Conservation (phyloP, 2,329 filamentous ascomycete species). For the Trichoderma gracile region DNA sequence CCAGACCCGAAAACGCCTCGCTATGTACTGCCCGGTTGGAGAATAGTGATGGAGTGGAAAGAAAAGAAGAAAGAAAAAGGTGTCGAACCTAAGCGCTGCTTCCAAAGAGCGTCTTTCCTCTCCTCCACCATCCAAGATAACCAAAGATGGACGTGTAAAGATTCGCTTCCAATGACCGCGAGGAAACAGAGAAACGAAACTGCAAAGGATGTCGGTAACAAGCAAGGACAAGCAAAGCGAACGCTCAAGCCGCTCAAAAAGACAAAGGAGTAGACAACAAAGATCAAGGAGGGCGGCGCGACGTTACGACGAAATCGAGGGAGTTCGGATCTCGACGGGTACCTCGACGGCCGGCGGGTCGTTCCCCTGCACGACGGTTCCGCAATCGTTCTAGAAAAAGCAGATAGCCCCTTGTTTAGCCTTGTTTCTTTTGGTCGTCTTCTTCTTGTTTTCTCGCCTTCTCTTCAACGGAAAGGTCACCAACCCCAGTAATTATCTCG, state of each 20-base stretch:
- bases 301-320: slow-evolving; percentile 13
- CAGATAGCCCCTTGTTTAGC: slow-evolving; percentile 32
- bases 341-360: slow-evolving; percentile 29
- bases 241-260: no score
- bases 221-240: not conserved
- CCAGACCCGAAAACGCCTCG: slow-evolving; percentile 35
- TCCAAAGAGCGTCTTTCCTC: no score
- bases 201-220: not conserved
- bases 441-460: slow-evolving; percentile 33
- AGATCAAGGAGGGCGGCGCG: no score
- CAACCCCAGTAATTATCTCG: slow-evolving; percentile 61
- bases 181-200: not conserved
- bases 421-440: slow-evolving; percentile 24
- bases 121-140: no score
- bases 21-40: slow-evolving; percentile 39
- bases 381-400: slow-evolving; percentile 28
- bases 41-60: not conserved
- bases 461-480: slow-evolving; percentile 52
- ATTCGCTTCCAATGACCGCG: not conserved
- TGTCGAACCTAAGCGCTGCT: not conserved
- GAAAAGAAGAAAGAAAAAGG: not conserved
- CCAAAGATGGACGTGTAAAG: not conserved
- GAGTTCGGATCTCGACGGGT: slow-evolving; percentile 35
- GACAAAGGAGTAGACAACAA: not conserved
- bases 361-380: slow-evolving; percentile 17